Conservation (phyloP, 768 basidiomycete species). For the Ramaria sp. region DNA sequence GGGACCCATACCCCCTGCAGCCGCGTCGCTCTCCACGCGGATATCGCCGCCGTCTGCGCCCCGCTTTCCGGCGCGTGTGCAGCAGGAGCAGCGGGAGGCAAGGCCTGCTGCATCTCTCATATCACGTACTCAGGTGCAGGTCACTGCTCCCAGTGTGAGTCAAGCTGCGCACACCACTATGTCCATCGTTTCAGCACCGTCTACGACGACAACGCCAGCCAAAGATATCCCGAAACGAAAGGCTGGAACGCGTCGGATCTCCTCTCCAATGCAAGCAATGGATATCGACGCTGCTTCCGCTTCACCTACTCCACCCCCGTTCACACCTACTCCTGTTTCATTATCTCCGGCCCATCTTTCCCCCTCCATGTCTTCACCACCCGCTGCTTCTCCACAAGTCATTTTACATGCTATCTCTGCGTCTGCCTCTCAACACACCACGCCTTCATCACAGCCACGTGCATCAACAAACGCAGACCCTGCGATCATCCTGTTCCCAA, state of each 20-base stretch:
- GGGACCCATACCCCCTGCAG: not conserved
- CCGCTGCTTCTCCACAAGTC: no score
- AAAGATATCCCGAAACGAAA: not conserved
- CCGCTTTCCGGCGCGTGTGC: not conserved
- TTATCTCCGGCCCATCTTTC: no score
- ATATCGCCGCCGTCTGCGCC: not conserved
- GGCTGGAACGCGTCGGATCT: not conserved
- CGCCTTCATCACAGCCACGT: no score
- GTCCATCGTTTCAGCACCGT: not conserved
- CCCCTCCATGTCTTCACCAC: no score
- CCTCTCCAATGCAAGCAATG: not conserved
- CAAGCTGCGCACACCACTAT: not conserved
- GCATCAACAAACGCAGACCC: not conserved
- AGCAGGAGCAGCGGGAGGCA: not conserved
- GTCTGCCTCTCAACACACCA: no score
- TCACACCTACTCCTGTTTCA: no score
- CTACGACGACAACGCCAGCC: no score
- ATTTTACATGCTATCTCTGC: no score
- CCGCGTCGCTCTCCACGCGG: not conserved
- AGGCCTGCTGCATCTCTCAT: not conserved
- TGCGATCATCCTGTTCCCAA: not conserved
- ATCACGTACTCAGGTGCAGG: not conserved
- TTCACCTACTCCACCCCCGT: not conserved
- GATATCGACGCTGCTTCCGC: not conserved
- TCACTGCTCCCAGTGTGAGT: not conserved